These are phyloP conservation scores for Drechslera avenae DNA, from an alignment of 2,329 filamentous ascomycete genomes.

Conservation along the genomic window DNA sequence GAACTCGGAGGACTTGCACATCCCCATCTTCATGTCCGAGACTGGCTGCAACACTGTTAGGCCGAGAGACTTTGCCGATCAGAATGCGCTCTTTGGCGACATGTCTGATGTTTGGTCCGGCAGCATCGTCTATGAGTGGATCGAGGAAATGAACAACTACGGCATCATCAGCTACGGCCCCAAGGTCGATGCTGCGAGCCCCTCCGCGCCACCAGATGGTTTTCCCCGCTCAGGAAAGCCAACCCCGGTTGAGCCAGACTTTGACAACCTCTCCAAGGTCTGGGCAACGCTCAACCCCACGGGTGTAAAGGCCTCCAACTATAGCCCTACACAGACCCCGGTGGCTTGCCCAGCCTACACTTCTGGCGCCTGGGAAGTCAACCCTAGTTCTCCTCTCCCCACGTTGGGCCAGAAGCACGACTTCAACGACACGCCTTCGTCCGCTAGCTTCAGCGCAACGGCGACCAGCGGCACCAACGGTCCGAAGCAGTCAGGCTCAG, in stretches of 20 bases:
- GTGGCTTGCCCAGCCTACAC: constrained; percentile 74
- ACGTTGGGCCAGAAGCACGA: constrained; percentile 60
- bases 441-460: constrained; percentile 1
- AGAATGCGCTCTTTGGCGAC: constrained; percentile 76
- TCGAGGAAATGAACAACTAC: constrained; percentile 81
- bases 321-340: constrained; percentile 66
- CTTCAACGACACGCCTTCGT: constrained; percentile 12
- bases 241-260: constrained; percentile 75
- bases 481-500: not conserved
- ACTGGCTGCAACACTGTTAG: constrained; percentile 76
- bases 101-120: constrained; percentile 78
- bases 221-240: constrained; percentile 72
- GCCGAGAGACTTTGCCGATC: constrained; percentile 71
- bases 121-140: constrained; percentile 88
- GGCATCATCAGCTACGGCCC: constrained; percentile 78
- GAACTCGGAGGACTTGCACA: constrained; percentile 68
- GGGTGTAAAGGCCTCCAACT: constrained; percentile 69
- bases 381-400: constrained; percentile 72
- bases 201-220: constrained; percentile 63
- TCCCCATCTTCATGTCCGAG: constrained; percentile 73
- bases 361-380: constrained; percentile 70
- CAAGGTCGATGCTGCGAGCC: constrained; percentile 54
- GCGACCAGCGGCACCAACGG: constrained; percentile 1
- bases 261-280: constrained; percentile 73
- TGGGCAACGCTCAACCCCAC: constrained; percentile 76